Evolutionary conservation across 768 basidiomycete species (phyloP), one percentile per base, ranked within the genome.

Genomic region (Tulasnella sp.): DNA sequence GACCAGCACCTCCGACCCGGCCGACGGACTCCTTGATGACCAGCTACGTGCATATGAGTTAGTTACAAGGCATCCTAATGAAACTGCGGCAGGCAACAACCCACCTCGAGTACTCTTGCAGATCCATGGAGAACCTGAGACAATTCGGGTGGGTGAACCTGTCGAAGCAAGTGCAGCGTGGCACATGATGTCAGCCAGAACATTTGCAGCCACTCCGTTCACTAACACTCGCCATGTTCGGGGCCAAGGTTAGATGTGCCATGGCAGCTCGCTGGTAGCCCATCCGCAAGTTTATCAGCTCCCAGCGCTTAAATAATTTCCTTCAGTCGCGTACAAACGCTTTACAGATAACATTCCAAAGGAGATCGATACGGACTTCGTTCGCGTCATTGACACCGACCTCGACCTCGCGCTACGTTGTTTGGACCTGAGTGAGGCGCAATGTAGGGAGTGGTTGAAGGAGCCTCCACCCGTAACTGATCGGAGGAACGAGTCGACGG

Each of bases 341-440:
- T 75, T 81, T 59, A 70, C 70, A 1, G 82, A 84, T 63, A 76
- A 73, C 48, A 64, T 83, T 4, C 78, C 81, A 3, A 68, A 76
- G 41, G 74, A 76, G 4, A 76, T 83, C 55, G 81, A 83, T 61
- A 63, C 72, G 36, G 74, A 78, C 49, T 74, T 82, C 21, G 71
- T 82, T 2, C 73, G 74, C 3, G 82, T 80, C 0, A 59, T 79
- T 3, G 71, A 74, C 52, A 66, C 71, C 0, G 73, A 69, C 0
- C 63, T 84, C 2, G 69, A 81, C 8, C 67, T 64, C 14, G 72
- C 67, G 0, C 67, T 86, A 2, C 68, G 84, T 43, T 75, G 77
- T 9, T 74, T 76, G 0, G 59, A 69, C 0, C 72, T 79, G 14
- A 79, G 73, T 0, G 63, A 67, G 12, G 63, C 66, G 1, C 76